Evolutionary conservation across 345 rosid genomes (phyloP).

Genomic region (Toxicodendron radicans): DNA sequence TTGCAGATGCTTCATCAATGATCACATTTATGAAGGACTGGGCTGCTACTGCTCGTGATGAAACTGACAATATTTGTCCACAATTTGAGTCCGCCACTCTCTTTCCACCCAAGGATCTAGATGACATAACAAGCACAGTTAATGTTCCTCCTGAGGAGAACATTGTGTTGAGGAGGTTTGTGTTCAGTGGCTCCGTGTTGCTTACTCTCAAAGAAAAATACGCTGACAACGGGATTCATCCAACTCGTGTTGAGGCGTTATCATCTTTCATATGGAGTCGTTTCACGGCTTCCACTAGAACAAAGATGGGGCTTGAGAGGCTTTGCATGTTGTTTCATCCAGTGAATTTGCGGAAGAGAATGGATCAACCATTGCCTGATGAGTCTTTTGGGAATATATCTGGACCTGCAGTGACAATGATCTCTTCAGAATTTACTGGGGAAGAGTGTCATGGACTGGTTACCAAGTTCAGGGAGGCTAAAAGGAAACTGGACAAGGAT

Average conservation of each 20-base stretch:
- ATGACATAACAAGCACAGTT: constrained; percentile 5
- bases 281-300: constrained; percentile 29
- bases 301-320: constrained; percentile 16
- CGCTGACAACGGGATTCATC: not conserved
- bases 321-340: constrained; percentile 33
- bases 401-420: no score
- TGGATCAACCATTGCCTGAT: constrained; percentile 1
- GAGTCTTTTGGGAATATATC: constrained; percentile 19
- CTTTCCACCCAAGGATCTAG: constrained; percentile 42
- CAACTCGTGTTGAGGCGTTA: constrained; percentile 43
- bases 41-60: constrained; percentile 19
- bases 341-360: constrained; percentile 35
- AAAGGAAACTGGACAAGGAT: no score
- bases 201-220: constrained; percentile 31
- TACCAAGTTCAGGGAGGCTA: no score
- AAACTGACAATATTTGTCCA: constrained; percentile 3
- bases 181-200: constrained; percentile 33
- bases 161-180: constrained; percentile 37
- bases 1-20: constrained; percentile 6
- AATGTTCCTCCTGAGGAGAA: constrained; percentile 33
- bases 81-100: constrained; percentile 31
- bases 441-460: no score
- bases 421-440: no score
- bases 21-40: constrained; percentile 6
- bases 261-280: constrained; percentile 48